phyloP scores from a whole-genome alignment of 257 asterid genomes.

The Capsicum rhomboideum region DNA sequence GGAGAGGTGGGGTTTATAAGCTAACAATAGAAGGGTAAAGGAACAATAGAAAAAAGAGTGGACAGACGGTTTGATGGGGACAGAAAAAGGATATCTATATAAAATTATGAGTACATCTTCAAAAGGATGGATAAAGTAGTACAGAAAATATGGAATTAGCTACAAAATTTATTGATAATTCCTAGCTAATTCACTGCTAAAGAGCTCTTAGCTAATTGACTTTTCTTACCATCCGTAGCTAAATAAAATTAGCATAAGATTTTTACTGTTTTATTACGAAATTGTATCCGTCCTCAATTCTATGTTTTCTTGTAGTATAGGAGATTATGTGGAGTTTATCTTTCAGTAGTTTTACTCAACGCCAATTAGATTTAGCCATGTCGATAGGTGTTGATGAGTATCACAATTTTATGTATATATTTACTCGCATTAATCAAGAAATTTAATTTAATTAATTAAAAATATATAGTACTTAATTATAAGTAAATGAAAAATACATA shows the following conservation, averaged over 20 bases:
- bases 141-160: not conserved
- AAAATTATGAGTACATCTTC: not conserved
- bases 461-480: not conserved
- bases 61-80: constrained; percentile 40
- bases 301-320: no score
- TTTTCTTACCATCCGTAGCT: no score
- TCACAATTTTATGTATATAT: no score
- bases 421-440: not conserved
- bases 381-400: no score
- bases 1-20: constrained; percentile 14
- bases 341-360: not conserved
- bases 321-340: not conserved
- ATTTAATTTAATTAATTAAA: not conserved
- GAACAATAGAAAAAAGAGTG: constrained; percentile 16
- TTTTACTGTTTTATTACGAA: no score
- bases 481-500: not conserved
- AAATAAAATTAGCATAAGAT: no score
- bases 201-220: no score
- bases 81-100: constrained; percentile 9
- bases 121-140: not conserved
- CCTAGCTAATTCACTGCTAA: no score
- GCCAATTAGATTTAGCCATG: not conserved
- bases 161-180: no score
- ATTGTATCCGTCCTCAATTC: no score
- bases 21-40: not conserved